phyloP scores from a whole-genome alignment of 208 protist species.

The Leishmania lainsoni region DNA sequence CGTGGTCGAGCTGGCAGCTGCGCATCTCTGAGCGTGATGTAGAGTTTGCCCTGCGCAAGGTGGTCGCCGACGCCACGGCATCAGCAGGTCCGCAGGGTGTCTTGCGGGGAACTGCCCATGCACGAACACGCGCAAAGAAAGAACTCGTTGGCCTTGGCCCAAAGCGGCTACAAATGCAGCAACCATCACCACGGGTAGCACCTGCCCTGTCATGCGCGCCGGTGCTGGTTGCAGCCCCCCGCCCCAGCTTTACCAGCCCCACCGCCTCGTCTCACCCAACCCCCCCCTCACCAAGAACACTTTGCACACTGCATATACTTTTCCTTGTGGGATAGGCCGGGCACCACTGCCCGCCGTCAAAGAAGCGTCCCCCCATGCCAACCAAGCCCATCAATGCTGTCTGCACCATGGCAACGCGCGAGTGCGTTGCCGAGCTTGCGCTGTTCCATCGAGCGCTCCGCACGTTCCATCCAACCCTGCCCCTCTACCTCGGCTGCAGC shows the following conservation, averaged over 20 bases:
- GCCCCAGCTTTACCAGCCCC: background rate
- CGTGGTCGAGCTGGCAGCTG: too few relatives aligned
- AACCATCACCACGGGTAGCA: background rate
- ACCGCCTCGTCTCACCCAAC: background rate
- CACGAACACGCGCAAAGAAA: background rate
- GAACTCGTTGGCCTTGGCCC: background rate
- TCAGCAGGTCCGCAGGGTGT: too few relatives aligned
- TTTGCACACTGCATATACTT: background rate
- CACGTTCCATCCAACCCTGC: constrained; percentile 53
- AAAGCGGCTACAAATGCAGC: background rate
- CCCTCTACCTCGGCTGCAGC: constrained; percentile 66
- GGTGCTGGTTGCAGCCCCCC: background rate
- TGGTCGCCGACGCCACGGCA: too few relatives aligned
- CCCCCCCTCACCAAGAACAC: background rate
- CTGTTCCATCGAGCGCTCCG: constrained; percentile 73
- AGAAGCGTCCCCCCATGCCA: constrained; percentile 9
- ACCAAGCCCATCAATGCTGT: constrained; percentile 47
- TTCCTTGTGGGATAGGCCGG: background rate
- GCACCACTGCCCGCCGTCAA: background rate
- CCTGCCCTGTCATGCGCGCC: background rate
- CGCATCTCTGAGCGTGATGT: too few relatives aligned
- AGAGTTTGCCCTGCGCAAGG: too few relatives aligned
- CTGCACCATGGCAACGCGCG: constrained; percentile 81
- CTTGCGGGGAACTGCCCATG: too few relatives aligned
- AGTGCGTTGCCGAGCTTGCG: constrained; percentile 77